A percentile compares a stretch with the other conserved stretches of the same genome.
These are phyloP conservation scores for Nannochloropsis oceanica DNA, from an alignment of 108 stramenopile genomes.

Conservation along the genomic window DNA sequence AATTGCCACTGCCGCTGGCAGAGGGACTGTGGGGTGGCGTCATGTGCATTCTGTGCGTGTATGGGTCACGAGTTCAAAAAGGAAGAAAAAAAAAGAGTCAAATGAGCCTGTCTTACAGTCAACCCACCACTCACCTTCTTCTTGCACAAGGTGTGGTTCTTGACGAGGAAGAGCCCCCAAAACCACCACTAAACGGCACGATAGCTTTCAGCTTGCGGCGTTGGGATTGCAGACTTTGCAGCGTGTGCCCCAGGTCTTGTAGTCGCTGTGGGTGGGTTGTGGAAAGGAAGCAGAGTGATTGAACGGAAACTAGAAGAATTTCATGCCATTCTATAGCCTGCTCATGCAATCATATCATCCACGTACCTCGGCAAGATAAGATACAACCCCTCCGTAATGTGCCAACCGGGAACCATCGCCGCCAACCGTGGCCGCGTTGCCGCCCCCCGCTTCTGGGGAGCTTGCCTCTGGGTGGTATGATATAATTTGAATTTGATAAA, in stretches of 20 bases:
- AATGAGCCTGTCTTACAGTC: too few species aligned
- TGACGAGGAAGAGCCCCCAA: background rate
- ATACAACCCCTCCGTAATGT: background rate
- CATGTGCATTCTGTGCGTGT: too few species aligned
- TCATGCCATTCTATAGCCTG: background rate
- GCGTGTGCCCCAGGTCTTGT: background rate
- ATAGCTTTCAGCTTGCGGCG: background rate
- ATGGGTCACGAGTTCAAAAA: too few species aligned
- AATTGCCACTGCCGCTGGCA: too few species aligned
- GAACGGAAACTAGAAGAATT: too few species aligned
- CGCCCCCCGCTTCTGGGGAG: background rate
- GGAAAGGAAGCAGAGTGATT: background rate
- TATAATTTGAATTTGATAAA: background rate
- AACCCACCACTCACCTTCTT: too few species aligned
- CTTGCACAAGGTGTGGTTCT: too few species aligned
- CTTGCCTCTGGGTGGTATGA: background rate
- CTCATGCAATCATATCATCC: background rate
- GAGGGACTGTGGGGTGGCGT: too few species aligned
- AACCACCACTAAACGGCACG: background rate
- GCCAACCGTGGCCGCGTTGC: background rate
- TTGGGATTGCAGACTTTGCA: background rate
- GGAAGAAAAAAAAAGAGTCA: too few species aligned
- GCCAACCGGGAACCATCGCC: background rate
- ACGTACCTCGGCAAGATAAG: background rate
- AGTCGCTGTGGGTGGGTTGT: background rate